Base-by-base conservation (phyloP, 179 eudicot genomes). In the Monotropa hypopitys region DNA sequence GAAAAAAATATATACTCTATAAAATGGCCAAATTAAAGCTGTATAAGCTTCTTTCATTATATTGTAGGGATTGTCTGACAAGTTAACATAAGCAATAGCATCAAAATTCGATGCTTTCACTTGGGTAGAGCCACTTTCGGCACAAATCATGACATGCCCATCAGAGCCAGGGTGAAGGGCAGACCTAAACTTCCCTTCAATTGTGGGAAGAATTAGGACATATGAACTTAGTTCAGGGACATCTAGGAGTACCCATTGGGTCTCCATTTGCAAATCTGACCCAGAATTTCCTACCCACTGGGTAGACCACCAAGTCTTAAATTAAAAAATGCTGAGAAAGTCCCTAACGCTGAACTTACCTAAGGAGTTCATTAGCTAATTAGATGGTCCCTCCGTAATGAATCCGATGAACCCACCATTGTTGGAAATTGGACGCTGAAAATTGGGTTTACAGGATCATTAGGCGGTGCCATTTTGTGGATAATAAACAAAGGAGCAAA, bases 301-400 rank as follows among this genome's bases (percentile, higher is more conserved):
- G 30, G 92, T 90, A 61, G 91, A 86, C 92, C 92, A 90, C 95
- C 91, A 90, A 3, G 92, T 86, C 50, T 90, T 90, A 84, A 89
- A 90, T 81, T 92, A 78, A 82, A 90, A 90, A 1, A 89, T 79
- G 84, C 95, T 90, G 8, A 90, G 80, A 62, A 90, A 90, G 65
- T 81, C 79, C 70, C 89, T 78, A 18, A 75, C 81, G 49, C n/a
- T 76, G 76, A 90, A 83, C 20, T 81, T 85, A 1, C 92, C 95
- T 4, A 90, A 47, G 70, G 91, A 88, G 77, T 86, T 89, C 45
- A 78, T 74, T 12, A 86, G 70, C 54, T 80, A 76, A 53, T 89
- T 72, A 0, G 90, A 81, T 21, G 88, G 75, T 42, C 80, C 82
- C 23, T 78, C 80, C 45, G 76, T 84, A 7, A 57, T 70, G 82